Base-by-base conservation (phyloP, 768 basidiomycete genomes). In the Hebeloma cylindrosporum region DNA sequence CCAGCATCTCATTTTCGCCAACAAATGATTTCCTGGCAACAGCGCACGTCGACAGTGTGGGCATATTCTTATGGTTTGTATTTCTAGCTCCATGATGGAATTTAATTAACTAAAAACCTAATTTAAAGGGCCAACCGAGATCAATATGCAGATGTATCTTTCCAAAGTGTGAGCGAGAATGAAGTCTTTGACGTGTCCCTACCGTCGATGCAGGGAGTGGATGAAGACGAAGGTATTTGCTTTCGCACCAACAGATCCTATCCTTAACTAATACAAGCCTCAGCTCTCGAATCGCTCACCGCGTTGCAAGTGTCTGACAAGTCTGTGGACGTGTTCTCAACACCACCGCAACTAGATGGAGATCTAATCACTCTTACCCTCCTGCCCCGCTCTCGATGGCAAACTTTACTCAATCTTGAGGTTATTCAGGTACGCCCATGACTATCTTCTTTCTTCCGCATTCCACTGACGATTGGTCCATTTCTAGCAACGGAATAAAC, bases 1-100 rank as follows among this genome's bases (percentile, higher is more conserved):
- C 91, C 0, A 92, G 86, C 58, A 67, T 99, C 14, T 77, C 91
- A 1, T 95, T 99, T 64, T 97, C 94, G 2, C 96, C 96, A 0
- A 86, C 92, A 0, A 88, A 88, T 43, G 96, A 98, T 63, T 98
- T 99, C 70, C 68, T 99, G 50, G 96, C 96, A 1, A 94, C 94
- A 7, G 76, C 91, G 0, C 96, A 99, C 61, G 83, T 96, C 5
- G 94, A 96, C 54, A 93, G 85, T 47, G 85, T 97, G 41, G 96
- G 94, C 8, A 78, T 99, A 2, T 94, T 87, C 64, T 77, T 99
- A n/a, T 99, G 96, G 93, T 87, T 90, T 8, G 78, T 94, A 2
- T 93, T 1, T 43, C 77, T 42, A 11, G 38, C 7, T 29, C 16
- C 33, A 21, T 14, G 16, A 25, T 33, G 6, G 31, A 14, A 18